Base-by-base conservation (phyloP, 164 flowering plant genomes). In the Piper longum region DNA sequence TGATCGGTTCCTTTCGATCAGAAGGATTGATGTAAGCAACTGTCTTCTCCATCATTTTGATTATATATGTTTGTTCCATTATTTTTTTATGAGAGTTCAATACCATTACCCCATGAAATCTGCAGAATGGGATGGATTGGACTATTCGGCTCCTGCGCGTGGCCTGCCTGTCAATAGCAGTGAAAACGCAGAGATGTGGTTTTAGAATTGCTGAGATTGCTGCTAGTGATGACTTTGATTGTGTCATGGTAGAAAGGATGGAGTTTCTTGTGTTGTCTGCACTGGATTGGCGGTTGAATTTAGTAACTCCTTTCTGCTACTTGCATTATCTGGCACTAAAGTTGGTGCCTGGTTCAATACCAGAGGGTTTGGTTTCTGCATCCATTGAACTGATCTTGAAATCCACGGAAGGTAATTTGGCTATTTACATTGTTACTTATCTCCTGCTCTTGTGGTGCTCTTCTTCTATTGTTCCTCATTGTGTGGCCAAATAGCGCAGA, bases 221-320 rank as follows among this genome's bases (percentile, higher is more conserved):
- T 26, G 36, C 36, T 26, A 26, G 72, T 0, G 78, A 60, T 64
- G 62, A 61, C 43, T 87, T 89, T 58, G 81, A 76, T 7, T 63
- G 74, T 63, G 70, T 67, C 43, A 74, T 72, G 43, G 79, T 87
- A 62, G 76, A 76, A 59, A 82, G 72, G 62, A 85, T 83, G 95
- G 96, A 89, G 74, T 78, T 87, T 45, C n/a, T 81, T 72, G 81
- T 89, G 3, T 73, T 87, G 70, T 72, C 41, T 51, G 79, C 87
- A 52, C 71, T 89, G 75, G 85, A 82, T 36, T 89, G 95, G 97
- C 80, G 75, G 54, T 71, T 89, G 91, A 45, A 59, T 44, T 75
- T 70, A 12, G 69, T 78, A 40, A 85, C 95, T 57, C 96, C 96
- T 39, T 85, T 85, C 64, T 66, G 69, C 60, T 89, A 76, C 66